phyloP scores from a whole-genome alignment of 2,329 filamentous ascomycete genomes.

The Xylaria sp. region DNA sequence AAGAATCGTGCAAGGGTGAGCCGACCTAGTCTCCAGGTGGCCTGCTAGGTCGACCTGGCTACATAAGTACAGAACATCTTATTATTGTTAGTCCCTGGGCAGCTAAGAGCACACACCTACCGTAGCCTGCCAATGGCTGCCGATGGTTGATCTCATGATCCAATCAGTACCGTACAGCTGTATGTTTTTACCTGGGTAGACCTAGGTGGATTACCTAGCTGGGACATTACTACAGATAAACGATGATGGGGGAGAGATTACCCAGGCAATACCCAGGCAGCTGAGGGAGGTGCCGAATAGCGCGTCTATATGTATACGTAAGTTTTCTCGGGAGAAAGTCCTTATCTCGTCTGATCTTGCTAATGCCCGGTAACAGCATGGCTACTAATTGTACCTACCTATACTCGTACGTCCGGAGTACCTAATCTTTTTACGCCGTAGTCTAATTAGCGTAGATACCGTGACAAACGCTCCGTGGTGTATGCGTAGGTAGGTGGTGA shows the following conservation, averaged over 20 bases:
- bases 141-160: constrained; percentile 6
- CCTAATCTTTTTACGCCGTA: constrained; percentile 8
- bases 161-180: neutral
- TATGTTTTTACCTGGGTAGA: neutral
- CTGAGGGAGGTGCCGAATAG: neutral
- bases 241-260: neutral
- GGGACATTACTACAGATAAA: neutral
- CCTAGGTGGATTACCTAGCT: too few species aligned
- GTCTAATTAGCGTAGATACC: neutral
- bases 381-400: constrained; percentile 24
- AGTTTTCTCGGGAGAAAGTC: neutral
- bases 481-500: neutral
- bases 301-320: neutral
- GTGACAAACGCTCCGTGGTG: constrained; percentile 11
- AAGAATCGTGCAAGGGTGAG: constrained; percentile 30
- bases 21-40: constrained; percentile 25
- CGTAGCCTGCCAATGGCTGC: neutral
- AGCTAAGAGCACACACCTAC: neutral
- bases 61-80: neutral
- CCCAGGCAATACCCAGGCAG: neutral
- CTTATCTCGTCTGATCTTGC: constrained; percentile 14
- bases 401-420: constrained; percentile 12
- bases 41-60: constrained; percentile 11
- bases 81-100: constrained; percentile 31
- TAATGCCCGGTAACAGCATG: constrained; percentile 17